Evolutionary conservation across 1,284 basidiomycete genomes (phyloP).

Genomic region (Moniliella sp.): DNA sequence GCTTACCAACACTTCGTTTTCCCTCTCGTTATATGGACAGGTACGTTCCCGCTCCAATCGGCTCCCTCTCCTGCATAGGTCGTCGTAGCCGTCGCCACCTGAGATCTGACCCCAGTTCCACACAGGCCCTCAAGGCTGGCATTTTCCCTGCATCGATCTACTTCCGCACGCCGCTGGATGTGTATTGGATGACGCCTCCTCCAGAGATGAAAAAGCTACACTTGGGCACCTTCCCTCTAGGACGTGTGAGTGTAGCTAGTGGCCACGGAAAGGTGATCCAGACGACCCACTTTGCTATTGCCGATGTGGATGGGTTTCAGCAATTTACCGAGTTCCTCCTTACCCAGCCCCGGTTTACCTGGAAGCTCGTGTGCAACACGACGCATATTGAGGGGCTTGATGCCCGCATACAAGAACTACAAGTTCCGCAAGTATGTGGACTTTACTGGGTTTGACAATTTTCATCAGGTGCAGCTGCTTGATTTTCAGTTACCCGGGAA

Average conservation of each 20-base stretch:
- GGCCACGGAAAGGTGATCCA: slow-evolving; percentile 34
- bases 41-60: too few species aligned
- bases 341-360: slow-evolving; percentile 49
- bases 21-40: slow-evolving; percentile 27
- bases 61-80: too few species aligned
- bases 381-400: too few species aligned
- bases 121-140: slow-evolving; percentile 22
- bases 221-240: slow-evolving; percentile 22
- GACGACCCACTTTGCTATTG: slow-evolving; percentile 44
- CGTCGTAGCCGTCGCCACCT: too few species aligned
- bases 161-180: slow-evolving; percentile 30
- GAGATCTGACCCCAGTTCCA: too few species aligned
- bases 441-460: slow-evolving; percentile 50
- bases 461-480: too few species aligned
- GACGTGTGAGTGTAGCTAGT: slow-evolving; percentile 25
- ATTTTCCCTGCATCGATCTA: slow-evolving; percentile 34
- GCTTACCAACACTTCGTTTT: slow-evolving; percentile 25
- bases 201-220: too few species aligned
- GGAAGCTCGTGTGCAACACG: slow-evolving; percentile 51
- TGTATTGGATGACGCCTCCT: slow-evolving; percentile 31
- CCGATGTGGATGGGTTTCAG: slow-evolving; percentile 44
- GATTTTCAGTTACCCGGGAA: slow-evolving; percentile 55
- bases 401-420: too few species aligned
- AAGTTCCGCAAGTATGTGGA: slow-evolving; percentile 45
- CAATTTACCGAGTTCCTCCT: slow-evolving; percentile 49